Conservation (phyloP, 140 eudicot species). For the Anethum foeniculum region DNA sequence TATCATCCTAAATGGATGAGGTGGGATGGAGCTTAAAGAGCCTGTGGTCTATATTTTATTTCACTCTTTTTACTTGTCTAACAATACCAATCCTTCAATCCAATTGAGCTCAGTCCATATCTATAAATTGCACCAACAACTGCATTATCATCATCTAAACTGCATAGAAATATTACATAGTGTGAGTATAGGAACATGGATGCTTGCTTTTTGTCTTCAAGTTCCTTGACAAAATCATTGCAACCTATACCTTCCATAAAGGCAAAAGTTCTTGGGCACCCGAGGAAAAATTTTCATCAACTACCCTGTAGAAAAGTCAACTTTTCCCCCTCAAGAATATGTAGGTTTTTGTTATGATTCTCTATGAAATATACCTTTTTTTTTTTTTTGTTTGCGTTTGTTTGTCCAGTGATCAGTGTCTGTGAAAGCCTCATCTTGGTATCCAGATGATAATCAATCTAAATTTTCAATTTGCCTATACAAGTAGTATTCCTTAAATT, state of each 20-base stretch:
- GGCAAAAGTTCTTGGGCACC: slow-evolving; percentile 33
- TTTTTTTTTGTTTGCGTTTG: not conserved
- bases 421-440: not conserved
- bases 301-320: slow-evolving; percentile 25
- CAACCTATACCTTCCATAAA: slow-evolving; percentile 41
- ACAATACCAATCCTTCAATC: not conserved
- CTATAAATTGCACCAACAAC: slow-evolving; percentile 1
- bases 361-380: not conserved
- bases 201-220: slow-evolving; percentile 72
- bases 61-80: slow-evolving; percentile 21
- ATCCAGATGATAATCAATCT: not conserved
- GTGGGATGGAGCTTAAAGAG: slow-evolving; percentile 19
- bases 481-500: not conserved
- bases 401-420: not conserved
- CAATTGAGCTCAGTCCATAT: not conserved
- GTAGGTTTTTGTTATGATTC: slow-evolving; percentile 29
- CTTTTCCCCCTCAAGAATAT: slow-evolving; percentile 28
- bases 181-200: slow-evolving; percentile 41
- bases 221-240: slow-evolving; percentile 44
- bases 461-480: too few species aligned
- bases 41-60: slow-evolving; percentile 49
- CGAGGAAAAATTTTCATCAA: slow-evolving; percentile 31
- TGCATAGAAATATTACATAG: not conserved
- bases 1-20: slow-evolving; percentile 29
- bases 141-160: slow-evolving; percentile 5